Percentiles rank a stretch among this genome's conserved stretches.
Evolutionary conservation across 345 rosid species (phyloP).

Genomic region (Psidium guajava): DNA sequence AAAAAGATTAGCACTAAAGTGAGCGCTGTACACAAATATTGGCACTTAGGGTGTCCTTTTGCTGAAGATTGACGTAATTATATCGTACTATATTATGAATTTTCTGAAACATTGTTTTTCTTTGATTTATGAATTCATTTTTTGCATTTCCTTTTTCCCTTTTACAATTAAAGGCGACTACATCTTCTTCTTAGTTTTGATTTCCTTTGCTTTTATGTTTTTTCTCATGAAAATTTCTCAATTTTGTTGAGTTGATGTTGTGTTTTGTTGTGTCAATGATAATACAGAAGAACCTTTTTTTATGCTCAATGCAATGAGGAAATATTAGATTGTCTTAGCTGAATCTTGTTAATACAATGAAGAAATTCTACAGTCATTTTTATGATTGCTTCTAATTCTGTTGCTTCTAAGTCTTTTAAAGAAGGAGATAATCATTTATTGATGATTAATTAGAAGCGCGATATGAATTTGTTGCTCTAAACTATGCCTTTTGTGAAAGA

Average conservation of each 20-base stretch:
- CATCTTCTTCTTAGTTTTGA: background rate
- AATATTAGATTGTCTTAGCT: background rate
- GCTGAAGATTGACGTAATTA: background rate
- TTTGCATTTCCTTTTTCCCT: background rate
- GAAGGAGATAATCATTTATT: background rate
- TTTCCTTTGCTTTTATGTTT: background rate
- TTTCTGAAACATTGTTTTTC: background rate
- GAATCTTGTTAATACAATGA: background rate
- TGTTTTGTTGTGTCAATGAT: background rate
- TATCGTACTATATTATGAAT: background rate
- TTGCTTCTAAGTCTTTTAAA: background rate
- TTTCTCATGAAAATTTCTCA: background rate
- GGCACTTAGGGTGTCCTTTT: no score
- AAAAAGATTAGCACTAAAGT: no score
- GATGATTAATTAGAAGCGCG: background rate
- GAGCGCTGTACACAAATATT: no score
- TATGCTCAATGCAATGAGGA: background rate
- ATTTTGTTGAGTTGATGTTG: background rate
- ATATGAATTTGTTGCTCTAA: background rate
- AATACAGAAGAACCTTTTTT: background rate
- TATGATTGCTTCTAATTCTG: background rate
- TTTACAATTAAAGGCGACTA: background rate
- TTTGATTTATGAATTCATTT: background rate
- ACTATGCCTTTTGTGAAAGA: background rate
- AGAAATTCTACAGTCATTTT: background rate